A percentile compares a stretch with the other conserved stretches of the same genome.
Conservation (phyloP, 2,329 filamentous ascomycete genomes). For the Pestalotiopsis sp. region DNA sequence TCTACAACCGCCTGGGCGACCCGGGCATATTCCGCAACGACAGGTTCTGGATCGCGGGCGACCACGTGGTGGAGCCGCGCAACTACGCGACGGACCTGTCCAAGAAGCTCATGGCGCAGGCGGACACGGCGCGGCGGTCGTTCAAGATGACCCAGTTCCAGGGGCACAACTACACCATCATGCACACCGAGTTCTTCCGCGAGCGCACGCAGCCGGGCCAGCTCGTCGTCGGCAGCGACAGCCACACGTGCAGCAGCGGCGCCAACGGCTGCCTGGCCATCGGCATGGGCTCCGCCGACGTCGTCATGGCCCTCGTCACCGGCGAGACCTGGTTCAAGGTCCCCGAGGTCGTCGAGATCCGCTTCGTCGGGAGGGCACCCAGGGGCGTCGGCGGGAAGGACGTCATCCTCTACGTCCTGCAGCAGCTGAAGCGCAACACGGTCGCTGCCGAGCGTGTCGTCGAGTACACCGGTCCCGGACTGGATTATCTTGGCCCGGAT, state of each 20-base stretch:
- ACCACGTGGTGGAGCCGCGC: conserved; percentile 50
- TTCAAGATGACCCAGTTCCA: conserved; percentile 46
- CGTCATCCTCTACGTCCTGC: conserved; percentile 45
- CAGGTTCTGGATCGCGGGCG: conserved; percentile 51
- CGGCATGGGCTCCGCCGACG: conserved; percentile 48
- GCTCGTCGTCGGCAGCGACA: conserved; percentile 45
- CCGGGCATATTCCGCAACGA: conserved; percentile 52
- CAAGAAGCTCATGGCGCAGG: conserved; percentile 36
- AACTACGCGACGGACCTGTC: conserved; percentile 37
- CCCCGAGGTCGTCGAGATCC: conserved; percentile 43
- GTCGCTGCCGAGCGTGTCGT: conserved; percentile 46
- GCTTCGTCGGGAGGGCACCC: conserved; percentile 37
- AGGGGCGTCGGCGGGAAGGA: conserved; percentile 47
- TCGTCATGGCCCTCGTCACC: conserved; percentile 45
- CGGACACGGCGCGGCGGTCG: conserved; percentile 37
- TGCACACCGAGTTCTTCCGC: conserved; percentile 49
- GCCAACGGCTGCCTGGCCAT: conserved; percentile 42
- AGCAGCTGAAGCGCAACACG: conserved; percentile 46
- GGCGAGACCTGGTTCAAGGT: conserved; percentile 50
- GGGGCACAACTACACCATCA: conserved; percentile 37
- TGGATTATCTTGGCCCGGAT: conserved; percentile 40
- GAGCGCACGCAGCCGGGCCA: conserved; percentile 46
- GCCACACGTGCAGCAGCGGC: conserved; percentile 48
- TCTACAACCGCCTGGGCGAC: conserved; percentile 39
- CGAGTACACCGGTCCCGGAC: conserved; percentile 45